Conservation (phyloP, 805 yeast genomes). For the Pichia gijzeniarum region DNA sequence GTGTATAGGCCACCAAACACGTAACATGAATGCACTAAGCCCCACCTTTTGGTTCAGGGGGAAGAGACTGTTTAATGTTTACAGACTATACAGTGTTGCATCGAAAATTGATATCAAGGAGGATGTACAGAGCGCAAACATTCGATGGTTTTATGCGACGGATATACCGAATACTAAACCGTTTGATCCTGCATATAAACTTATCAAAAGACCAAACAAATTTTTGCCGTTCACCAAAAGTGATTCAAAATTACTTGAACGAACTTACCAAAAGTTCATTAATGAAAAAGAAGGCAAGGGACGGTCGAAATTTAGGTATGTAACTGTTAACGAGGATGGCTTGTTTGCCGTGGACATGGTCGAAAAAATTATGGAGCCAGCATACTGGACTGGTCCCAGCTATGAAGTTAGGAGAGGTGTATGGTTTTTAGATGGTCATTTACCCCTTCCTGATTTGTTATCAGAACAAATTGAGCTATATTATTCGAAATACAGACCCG, state of each 20-base stretch:
- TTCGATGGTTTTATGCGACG: slow-evolving; percentile 76
- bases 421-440: slow-evolving; percentile 68
- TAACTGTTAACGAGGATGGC: slow-evolving; percentile 75
- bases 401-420: slow-evolving; percentile 79
- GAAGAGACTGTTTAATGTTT: too few species aligned
- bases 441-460: slow-evolving; percentile 40
- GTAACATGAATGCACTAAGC: too few species aligned
- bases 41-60: too few species aligned
- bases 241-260: slow-evolving; percentile 62
- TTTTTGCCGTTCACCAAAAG: slow-evolving; percentile 60
- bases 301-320: slow-evolving; percentile 13
- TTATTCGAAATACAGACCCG: slow-evolving; percentile 33
- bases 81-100: neutral
- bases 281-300: slow-evolving; percentile 6
- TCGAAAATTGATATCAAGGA: neutral
- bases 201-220: slow-evolving; percentile 44
- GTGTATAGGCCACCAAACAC: too few species aligned
- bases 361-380: slow-evolving; percentile 51
- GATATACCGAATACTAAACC: slow-evolving; percentile 73
- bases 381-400: slow-evolving; percentile 84
- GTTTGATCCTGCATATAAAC: slow-evolving; percentile 45
- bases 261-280: slow-evolving; percentile 29
- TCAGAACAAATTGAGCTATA: slow-evolving; percentile 56
- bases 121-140: neutral
- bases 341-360: slow-evolving; percentile 65